Evolutionary conservation across 805 yeast genomes (phyloP).

Genomic region (Lipomyces oligophaga): DNA sequence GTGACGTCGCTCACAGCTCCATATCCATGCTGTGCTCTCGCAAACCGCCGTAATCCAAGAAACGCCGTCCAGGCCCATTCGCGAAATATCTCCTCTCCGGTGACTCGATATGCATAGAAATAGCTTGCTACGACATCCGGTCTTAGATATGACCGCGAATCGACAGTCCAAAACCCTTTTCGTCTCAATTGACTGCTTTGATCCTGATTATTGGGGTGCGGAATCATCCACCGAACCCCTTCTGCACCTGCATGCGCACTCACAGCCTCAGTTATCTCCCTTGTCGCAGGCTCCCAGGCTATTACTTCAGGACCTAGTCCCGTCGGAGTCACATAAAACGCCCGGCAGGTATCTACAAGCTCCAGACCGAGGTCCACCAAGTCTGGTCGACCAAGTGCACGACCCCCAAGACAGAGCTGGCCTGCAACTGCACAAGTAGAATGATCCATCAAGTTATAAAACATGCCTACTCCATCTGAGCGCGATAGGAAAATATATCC

Average conservation of each 20-base stretch:
- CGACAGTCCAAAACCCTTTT: constrained; percentile 24
- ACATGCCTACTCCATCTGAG: constrained; percentile 5
- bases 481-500: constrained; percentile 22
- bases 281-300: constrained; percentile 18
- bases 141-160: constrained; percentile 42
- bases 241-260: constrained; percentile 1
- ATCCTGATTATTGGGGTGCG: constrained; percentile 23
- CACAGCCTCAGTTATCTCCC: not conserved
- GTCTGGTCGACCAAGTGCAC: constrained; percentile 14
- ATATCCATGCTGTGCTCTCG: constrained; percentile 35
- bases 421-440: constrained; percentile 25
- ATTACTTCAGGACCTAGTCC: constrained; percentile 25
- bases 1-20: constrained; percentile 41
- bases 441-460: constrained; percentile 28
- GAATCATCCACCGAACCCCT: constrained; percentile 20
- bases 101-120: constrained; percentile 49
- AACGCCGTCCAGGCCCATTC: constrained; percentile 45
- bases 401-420: constrained; percentile 26
- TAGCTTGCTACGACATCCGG: constrained; percentile 53
- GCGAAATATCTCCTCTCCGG: constrained; percentile 51
- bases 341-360: constrained; percentile 22
- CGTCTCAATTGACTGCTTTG: too few relatives aligned
- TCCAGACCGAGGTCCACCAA: constrained; percentile 19
- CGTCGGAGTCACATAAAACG: constrained; percentile 21
- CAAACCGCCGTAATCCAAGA: constrained; percentile 35